Percentiles rank a stretch among this genome's conserved stretches.
Conservation (phyloP, 768 basidiomycete genomes). For the Serendipita sp. region DNA sequence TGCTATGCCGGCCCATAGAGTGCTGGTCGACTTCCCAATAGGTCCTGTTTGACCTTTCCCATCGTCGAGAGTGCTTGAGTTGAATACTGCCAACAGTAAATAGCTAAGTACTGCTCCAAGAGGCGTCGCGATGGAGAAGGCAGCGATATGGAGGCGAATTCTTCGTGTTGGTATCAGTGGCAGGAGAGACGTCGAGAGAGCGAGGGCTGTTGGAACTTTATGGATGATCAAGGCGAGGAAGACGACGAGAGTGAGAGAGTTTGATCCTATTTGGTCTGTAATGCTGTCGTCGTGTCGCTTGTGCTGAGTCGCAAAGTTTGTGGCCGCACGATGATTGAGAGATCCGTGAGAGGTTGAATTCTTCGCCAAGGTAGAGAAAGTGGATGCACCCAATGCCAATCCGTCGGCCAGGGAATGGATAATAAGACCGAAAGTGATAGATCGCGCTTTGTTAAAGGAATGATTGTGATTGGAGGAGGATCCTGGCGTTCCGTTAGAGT, state of each 20-base stretch:
- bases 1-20: conserved; percentile 47
- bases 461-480: conserved; percentile 7
- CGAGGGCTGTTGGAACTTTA: conserved; percentile 88
- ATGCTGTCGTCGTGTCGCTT: conserved; percentile 4
- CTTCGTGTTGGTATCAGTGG: conserved; percentile 48
- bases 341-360: not conserved
- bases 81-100: conserved; percentile 39
- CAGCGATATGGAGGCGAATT: conserved; percentile 55
- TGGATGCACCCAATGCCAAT: conserved; percentile 74
- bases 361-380: conserved; percentile 20
- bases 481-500: not conserved
- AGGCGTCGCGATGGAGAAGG: conserved; percentile 78
- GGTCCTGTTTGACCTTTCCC: not conserved
- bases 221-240: conserved; percentile 86
- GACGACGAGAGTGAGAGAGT: conserved; percentile 56
- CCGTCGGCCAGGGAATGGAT: conserved; percentile 87
- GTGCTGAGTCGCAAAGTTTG: not conserved
- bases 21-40: conserved; percentile 11
- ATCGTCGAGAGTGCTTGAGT: conserved; percentile 12
- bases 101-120: conserved; percentile 67
- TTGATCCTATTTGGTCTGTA: conserved; percentile 21
- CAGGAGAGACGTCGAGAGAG: conserved; percentile 73
- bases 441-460: conserved; percentile 28
- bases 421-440: conserved; percentile 72
- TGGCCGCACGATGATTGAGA: not conserved